Conservation (phyloP, 345 rosid genomes). For the Hibiscus syriacus region DNA sequence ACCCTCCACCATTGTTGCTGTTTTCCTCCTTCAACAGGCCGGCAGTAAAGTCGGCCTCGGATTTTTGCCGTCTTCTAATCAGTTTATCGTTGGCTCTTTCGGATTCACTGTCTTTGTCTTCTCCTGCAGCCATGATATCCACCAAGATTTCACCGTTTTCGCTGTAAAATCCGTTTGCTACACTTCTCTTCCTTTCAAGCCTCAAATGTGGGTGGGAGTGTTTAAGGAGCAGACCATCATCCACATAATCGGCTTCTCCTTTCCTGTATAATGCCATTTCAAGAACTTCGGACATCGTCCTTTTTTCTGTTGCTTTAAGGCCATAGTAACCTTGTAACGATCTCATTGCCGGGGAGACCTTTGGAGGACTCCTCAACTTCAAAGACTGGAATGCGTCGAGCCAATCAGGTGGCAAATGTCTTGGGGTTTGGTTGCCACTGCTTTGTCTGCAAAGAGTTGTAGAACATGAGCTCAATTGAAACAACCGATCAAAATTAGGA, state of each 20-base stretch:
- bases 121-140: background rate
- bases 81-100: background rate
- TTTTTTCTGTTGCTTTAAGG: slow-evolving; percentile 34
- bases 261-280: slow-evolving; percentile 43
- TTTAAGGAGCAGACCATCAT: slow-evolving; percentile 25
- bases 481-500: too few species aligned
- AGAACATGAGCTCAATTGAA: too few species aligned
- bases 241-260: slow-evolving; percentile 25
- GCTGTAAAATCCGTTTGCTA: slow-evolving; percentile 26
- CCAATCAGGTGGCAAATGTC: slow-evolving; percentile 21
- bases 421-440: slow-evolving; percentile 22
- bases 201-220: slow-evolving; percentile 30
- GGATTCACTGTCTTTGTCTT: background rate
- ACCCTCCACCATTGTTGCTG: slow-evolving; percentile 20
- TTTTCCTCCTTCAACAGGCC: slow-evolving; percentile 48
- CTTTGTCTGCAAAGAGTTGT: slow-evolving; percentile 30
- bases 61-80: background rate
- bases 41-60: slow-evolving; percentile 23
- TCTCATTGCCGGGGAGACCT: slow-evolving; percentile 72
- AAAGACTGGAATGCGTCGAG: slow-evolving; percentile 59
- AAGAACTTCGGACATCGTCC: slow-evolving; percentile 33
- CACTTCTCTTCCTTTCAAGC: slow-evolving; percentile 53
- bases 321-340: slow-evolving; percentile 73
- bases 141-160: background rate
- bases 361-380: slow-evolving; percentile 34